Conservation (phyloP, 2,329 filamentous ascomycete genomes). For the Ascochyta clinopodiicola region DNA sequence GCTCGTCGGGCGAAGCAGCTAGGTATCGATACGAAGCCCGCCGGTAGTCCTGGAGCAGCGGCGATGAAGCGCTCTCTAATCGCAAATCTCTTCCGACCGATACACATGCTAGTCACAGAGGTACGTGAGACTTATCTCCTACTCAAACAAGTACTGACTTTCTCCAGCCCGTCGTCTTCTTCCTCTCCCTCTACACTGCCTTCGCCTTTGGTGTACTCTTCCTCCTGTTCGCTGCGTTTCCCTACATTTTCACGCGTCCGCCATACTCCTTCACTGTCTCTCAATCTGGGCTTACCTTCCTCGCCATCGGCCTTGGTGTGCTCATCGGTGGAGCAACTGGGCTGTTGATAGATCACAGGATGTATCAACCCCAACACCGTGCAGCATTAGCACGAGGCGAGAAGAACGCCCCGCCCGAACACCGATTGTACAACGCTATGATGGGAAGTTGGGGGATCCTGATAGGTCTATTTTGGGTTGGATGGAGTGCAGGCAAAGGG, state of each 20-base stretch:
- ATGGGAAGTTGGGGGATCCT: slow-evolving; percentile 62
- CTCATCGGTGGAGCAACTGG: slow-evolving; percentile 34
- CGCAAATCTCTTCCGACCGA: slow-evolving; percentile 57
- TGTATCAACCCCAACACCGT: slow-evolving; percentile 46
- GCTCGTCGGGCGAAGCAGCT: slow-evolving; percentile 43
- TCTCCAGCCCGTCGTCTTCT: slow-evolving; percentile 41
- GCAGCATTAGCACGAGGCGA: slow-evolving; percentile 36
- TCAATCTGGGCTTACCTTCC: slow-evolving; percentile 42
- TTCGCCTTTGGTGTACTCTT: slow-evolving; percentile 47
- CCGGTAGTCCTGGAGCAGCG: slow-evolving; percentile 1
- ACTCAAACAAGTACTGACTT: not conserved
- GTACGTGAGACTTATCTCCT: slow-evolving; percentile 15
- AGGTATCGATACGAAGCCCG: slow-evolving; percentile 29
- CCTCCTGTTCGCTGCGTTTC: slow-evolving; percentile 46
- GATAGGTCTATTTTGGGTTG: slow-evolving; percentile 65
- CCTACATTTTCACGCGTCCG: slow-evolving; percentile 39
- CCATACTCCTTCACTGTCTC: slow-evolving; percentile 40
- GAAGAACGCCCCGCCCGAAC: slow-evolving; percentile 57
- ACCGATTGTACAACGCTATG: slow-evolving; percentile 66
- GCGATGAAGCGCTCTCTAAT: slow-evolving; percentile 39
- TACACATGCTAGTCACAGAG: slow-evolving; percentile 54
- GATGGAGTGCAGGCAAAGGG: slow-evolving; percentile 59
- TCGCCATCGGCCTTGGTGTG: slow-evolving; percentile 44
- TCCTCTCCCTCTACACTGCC: slow-evolving; percentile 45
- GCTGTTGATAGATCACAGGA: slow-evolving; percentile 43